Evolutionary conservation across 768 basidiomycete species (phyloP).

Genomic region (Grammothele lineata): DNA sequence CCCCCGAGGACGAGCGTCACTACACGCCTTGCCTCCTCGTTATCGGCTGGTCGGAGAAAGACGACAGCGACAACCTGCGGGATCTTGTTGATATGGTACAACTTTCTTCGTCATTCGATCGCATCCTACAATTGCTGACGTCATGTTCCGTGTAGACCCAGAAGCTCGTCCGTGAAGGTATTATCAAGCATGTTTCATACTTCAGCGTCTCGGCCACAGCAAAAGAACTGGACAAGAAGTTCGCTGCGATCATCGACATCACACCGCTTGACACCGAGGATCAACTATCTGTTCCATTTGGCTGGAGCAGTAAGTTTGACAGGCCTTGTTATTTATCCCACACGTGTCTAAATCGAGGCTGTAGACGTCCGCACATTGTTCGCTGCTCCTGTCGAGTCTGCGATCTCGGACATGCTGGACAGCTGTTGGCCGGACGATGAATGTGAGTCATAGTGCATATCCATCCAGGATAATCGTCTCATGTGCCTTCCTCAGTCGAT

Average conservation of each 20-base stretch:
- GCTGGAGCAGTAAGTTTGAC: constrained; percentile 40
- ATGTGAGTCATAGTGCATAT: constrained; percentile 9
- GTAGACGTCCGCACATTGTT: constrained; percentile 19
- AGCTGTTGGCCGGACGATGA: constrained; percentile 22
- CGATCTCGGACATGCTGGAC: constrained; percentile 22
- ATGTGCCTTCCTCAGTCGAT: constrained; percentile 16
- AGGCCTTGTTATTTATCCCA: too few relatives aligned
- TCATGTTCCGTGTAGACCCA: constrained; percentile 39
- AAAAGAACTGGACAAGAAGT: constrained; percentile 55
- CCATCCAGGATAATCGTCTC: not conserved
- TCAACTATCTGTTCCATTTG: constrained; percentile 43
- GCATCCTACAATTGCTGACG: too few relatives aligned
- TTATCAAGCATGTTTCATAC: constrained; percentile 37
- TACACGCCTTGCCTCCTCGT: constrained; percentile 61
- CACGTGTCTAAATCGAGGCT: too few relatives aligned
- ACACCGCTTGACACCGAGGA: constrained; percentile 55
- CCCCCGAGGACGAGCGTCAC: constrained; percentile 39
- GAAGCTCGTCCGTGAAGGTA: constrained; percentile 42
- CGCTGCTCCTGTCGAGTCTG: constrained; percentile 13
- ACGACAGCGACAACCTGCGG: constrained; percentile 27
- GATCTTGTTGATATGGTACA: constrained; percentile 64
- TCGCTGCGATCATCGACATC: constrained; percentile 37
- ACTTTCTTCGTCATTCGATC: not conserved
- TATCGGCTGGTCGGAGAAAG: constrained; percentile 54
- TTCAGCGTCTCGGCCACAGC: constrained; percentile 48